Evolutionary conservation across 176 grass and related monocot genomes (phyloP), one percentile per base, ranked within the genome.

Genomic region (Bolboschoenus planiculmis): DNA sequence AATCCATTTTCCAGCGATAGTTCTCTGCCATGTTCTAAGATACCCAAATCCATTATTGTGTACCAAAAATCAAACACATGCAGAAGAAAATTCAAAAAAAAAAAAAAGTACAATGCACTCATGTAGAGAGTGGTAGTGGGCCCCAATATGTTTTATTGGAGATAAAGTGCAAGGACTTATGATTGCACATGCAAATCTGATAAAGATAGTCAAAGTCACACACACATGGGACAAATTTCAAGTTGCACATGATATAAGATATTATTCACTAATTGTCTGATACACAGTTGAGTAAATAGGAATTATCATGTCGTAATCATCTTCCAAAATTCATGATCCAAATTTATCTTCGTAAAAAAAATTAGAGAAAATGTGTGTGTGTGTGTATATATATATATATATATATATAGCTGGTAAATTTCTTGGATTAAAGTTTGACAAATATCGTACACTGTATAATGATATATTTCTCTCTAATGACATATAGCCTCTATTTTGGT

Each of bases 111-210:
- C 34, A 1, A 65, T 65, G 62, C 62, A 35, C 30, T 67, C 7
- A 39, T 67, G 10, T 20, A 21, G 26, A 21, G 26, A 21, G 64
- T 39, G 18, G 16, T 39, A n/a, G 64, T 39, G 64, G 64, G 39
- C 64, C 64, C 34, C 7, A n/a, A 67, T 53, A 20, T 54, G 4
- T 67, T 37, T 67, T 37, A 67, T 36, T 67, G 10, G 34, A 20
- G 35, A 67, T 67, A 21, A 36, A 37, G 62, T 18, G 10, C 34
- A n/a, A 14, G 3, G 14, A 21, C 53, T 29, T 10, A 78, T 78
- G 21, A 53, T 78, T 78, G 73, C 73, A 78, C 73, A 53, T 78
- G 73, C 73, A 78, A 51, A 78, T 78, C 43, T 78, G 15, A 78
- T 78, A 46, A 78, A 18, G 29, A 30, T 53, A 23, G 48, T 50